phyloP scores from a whole-genome alignment of 306 rosid genomes.

The Oemleria cerasiformis region DNA sequence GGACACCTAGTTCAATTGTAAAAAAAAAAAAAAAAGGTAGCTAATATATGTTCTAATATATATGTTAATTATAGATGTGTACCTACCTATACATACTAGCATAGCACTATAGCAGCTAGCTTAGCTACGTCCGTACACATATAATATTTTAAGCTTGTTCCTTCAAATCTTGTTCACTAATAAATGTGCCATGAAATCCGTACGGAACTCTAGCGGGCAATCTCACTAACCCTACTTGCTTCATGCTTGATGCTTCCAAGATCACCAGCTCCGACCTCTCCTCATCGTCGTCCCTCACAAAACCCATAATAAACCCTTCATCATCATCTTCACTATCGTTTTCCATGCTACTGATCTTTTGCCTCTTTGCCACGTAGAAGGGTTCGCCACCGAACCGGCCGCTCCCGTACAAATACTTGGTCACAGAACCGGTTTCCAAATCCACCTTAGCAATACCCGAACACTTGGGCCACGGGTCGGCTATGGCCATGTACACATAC shows the following conservation, averaged over 20 bases:
- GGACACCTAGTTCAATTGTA: too few species aligned
- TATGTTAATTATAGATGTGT: too few species aligned
- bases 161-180: conserved; percentile 27
- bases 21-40: too few species aligned
- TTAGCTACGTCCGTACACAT: too few species aligned
- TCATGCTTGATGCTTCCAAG: conserved; percentile 39
- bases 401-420: conserved; percentile 34
- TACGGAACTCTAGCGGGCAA: conserved; percentile 48
- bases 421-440: conserved; percentile 42
- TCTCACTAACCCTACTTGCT: conserved; percentile 33
- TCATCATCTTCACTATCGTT: conserved; percentile 7
- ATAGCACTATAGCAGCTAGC: conserved; percentile 48
- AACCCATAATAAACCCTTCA: conserved; percentile 36
- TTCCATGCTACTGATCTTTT: background rate
- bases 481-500: conserved; percentile 51
- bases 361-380: conserved; percentile 36
- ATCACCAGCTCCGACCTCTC: conserved; percentile 41
- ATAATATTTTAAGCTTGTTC: conserved; percentile 7
- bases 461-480: conserved; percentile 91
- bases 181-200: conserved; percentile 50
- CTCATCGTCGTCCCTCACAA: conserved; percentile 39
- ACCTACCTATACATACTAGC: conserved; percentile 52
- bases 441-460: conserved; percentile 81
- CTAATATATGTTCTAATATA: too few species aligned
- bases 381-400: conserved; percentile 71